Evolutionary conservation across 169 alveolate species (phyloP), one percentile per base, ranked within the genome.

Genomic region (Plasmodium blacklocki): DNA sequence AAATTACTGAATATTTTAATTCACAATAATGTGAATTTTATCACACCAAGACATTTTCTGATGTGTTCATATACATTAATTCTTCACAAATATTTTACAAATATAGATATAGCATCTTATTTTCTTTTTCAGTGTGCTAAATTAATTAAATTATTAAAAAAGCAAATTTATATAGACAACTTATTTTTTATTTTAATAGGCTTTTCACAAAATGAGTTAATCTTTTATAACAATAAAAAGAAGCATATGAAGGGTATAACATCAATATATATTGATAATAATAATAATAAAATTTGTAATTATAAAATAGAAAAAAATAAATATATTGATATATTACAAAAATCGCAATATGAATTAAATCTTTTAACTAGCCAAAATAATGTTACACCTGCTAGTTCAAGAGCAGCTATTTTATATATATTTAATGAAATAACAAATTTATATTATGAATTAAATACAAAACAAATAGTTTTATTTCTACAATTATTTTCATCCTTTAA

Each of bases 31-130:
- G 56, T 70, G 14, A 58, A 45, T 64, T 71, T 86, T 64, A 49
- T 26, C 1, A 62, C 71, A 23, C 88, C 92, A 14, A 21, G 92
- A 66, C n/a, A 32, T 15, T 54, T 86, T 62, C 87, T 86, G 4
- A 86, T 86, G 92, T 71, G 63, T 5, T 59, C 76, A 1, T 86
- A 86, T 50, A 72, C 92, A 52, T 60, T 86, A 67, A 86, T 86
- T 62, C 26, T 72, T 0, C 76, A 86, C 66, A 86, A 54, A 50
- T 86, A 86, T 86, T 86, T 86, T 32, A 59, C 92, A 23, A 62
- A 86, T 52, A 86, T 86, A 45, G 29, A 71, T 45, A 43, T 86
- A 18, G 15, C 88, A 18, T 70, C 75, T 26, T 86, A 86, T 47
- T 86, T 86, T 64, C 52, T 86, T 21, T 21, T 71, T 14, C 86